A percentile compares a stretch with the other conserved stretches of the same genome.
These are phyloP conservation scores for Chaetomiaceae sp. DNA, from an alignment of 2,329 filamentous ascomycete genomes.

Conservation along the genomic window DNA sequence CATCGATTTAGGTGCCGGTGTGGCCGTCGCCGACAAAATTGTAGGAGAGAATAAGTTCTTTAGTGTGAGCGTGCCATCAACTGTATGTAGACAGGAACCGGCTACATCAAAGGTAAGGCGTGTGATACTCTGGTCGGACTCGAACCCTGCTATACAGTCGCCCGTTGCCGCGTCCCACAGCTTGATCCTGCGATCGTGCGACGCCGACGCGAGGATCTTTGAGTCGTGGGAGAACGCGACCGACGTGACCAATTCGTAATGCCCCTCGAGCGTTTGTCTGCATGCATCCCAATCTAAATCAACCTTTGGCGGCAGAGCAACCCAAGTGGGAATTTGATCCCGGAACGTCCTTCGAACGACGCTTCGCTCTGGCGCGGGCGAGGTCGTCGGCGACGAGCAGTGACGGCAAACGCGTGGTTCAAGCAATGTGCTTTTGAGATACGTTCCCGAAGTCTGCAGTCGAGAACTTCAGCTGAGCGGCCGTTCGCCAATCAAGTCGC, in stretches of 20 bases:
- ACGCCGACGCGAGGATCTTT: background rate
- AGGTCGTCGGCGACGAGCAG: too few species aligned
- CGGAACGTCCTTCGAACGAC: conserved; percentile 14
- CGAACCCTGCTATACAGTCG: too few species aligned
- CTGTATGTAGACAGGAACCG: background rate
- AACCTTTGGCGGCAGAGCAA: background rate
- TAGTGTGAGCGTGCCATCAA: background rate
- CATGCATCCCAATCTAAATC: conserved; percentile 18
- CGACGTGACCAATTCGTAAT: too few species aligned
- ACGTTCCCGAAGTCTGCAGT: too few species aligned
- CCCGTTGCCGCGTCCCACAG: too few species aligned
- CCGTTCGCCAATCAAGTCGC: too few species aligned
- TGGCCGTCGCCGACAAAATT: background rate
- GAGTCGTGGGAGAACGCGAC: too few species aligned
- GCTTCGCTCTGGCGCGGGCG: conserved; percentile 23
- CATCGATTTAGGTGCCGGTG: background rate
- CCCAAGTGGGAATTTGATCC: background rate
- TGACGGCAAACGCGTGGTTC: too few species aligned
- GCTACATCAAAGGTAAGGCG: background rate
- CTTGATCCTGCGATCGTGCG: background rate
- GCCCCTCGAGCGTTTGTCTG: conserved; percentile 22
- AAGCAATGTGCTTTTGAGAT: too few species aligned
- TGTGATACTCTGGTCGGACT: conserved; percentile 17
- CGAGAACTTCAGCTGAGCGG: too few species aligned
- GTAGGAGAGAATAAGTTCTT: background rate